Conservation (phyloP, 2,329 filamentous ascomycete species). For the Arthrinium phaeospermum region DNA sequence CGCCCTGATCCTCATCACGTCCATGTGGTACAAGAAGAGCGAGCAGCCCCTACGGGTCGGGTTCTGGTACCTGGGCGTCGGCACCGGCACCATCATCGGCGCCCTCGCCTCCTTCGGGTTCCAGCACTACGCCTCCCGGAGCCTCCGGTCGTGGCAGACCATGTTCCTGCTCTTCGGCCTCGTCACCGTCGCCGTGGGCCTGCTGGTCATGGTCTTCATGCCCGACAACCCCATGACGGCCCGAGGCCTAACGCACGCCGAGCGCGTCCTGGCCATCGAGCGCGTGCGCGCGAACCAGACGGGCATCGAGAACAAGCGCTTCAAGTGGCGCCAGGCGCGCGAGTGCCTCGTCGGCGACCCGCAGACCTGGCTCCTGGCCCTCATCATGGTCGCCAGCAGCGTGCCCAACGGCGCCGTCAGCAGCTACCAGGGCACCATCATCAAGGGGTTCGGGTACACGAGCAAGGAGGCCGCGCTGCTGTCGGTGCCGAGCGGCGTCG, state of each 20-base stretch:
- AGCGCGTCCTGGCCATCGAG: conserved; percentile 35
- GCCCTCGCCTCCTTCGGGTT: conserved; percentile 50
- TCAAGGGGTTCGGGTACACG: conserved; percentile 49
- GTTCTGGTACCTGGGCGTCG: conserved; percentile 61
- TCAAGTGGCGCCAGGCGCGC: conserved; percentile 32
- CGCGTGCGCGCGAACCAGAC: conserved; percentile 35
- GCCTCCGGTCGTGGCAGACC: conserved; percentile 57
- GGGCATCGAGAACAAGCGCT: conserved; percentile 37
- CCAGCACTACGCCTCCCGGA: conserved; percentile 48
- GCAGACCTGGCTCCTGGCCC: conserved; percentile 32
- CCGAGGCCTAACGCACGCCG: conserved; percentile 29
- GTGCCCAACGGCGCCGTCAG: conserved; percentile 47
- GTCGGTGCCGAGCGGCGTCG: conserved; percentile 48
- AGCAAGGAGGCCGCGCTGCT: conserved; percentile 49
- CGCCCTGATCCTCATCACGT: conserved; percentile 59
- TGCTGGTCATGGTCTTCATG: conserved; percentile 31
- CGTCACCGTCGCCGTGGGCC: conserved; percentile 31
- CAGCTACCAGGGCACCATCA: conserved; percentile 49
- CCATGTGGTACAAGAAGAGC: conserved; percentile 59
- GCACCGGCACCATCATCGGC: conserved; percentile 48
- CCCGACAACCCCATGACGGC: conserved; percentile 35
- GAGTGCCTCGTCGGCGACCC: conserved; percentile 33
- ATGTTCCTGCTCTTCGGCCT: conserved; percentile 53
- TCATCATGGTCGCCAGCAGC: conserved; percentile 31
- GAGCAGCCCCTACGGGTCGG: conserved; percentile 65